Conservation (phyloP, 306 rosid genomes). For the Pterocarpus santalinus region DNA sequence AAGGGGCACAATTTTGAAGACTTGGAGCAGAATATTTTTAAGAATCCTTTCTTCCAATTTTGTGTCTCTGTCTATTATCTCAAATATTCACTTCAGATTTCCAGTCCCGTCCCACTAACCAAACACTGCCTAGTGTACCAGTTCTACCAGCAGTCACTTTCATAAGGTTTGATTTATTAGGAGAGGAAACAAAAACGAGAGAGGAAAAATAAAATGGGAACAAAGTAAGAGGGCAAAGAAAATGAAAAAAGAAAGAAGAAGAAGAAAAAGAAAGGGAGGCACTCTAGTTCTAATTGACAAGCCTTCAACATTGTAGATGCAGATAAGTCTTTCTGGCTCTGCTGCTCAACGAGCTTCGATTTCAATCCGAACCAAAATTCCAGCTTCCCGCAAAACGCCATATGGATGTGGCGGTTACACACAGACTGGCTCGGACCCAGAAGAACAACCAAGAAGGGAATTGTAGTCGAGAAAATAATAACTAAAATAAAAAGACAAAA, state of each 20-base stretch:
- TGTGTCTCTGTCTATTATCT: no score
- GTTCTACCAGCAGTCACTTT: not conserved
- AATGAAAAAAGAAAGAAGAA: not conserved
- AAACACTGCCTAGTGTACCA: no score
- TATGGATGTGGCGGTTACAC: not conserved
- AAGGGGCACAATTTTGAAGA: no score
- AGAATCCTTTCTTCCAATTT: no score
- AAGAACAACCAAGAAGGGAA: not conserved
- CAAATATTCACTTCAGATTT: no score
- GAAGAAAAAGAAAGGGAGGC: not conserved
- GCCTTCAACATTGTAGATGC: not conserved
- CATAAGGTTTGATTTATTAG: not conserved
- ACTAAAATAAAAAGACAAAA: no score
- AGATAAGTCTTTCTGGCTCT: not conserved
- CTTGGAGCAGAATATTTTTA: no score
- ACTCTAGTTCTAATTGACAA: not conserved
- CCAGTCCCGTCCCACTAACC: no score
- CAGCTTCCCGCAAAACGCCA: conserved; percentile 25
- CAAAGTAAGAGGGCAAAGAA: not conserved
- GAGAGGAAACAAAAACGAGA: not conserved
- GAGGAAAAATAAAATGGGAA: not conserved
- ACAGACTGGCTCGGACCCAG: conserved; percentile 3
- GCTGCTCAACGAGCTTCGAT: not conserved
- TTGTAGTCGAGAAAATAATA: not conserved
- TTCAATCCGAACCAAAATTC: conserved; percentile 2